Conservation (phyloP, 176 grass and related monocot genomes). For the Oryza meridionalis region DNA sequence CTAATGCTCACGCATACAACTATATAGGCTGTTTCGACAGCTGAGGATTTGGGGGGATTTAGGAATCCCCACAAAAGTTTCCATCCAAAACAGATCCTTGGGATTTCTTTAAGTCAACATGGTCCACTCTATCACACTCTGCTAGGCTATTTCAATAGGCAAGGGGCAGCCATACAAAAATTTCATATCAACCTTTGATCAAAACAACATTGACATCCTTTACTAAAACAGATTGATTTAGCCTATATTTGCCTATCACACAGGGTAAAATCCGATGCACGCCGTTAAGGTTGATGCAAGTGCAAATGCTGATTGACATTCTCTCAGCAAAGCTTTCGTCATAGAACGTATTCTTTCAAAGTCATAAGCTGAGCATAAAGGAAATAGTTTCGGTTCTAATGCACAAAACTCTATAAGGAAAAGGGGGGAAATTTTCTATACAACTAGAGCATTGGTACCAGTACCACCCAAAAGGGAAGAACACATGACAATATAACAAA, state of each 20-base stretch:
- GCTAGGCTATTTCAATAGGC: background rate
- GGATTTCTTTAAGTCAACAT: background rate
- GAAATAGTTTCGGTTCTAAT: background rate
- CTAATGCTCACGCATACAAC: background rate
- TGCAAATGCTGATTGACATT: background rate
- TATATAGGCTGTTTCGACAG: background rate
- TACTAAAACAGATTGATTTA: background rate
- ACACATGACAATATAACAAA: background rate
- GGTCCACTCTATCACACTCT: background rate
- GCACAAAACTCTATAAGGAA: background rate
- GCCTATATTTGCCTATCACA: background rate
- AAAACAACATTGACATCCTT: background rate
- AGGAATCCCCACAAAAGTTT: background rate
- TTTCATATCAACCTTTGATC: background rate
- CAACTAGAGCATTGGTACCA: background rate
- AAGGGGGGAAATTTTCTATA: background rate
- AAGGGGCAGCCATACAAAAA: background rate
- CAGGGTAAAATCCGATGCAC: background rate
- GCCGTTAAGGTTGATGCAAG: background rate
- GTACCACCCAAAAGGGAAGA: background rate
- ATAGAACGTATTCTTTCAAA: background rate
- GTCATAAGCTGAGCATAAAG: background rate
- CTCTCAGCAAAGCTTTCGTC: background rate
- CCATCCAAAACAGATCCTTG: background rate
- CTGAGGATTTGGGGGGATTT: background rate